Base-by-base conservation (phyloP, 345 rosid species). In the Clausena lansium region DNA sequence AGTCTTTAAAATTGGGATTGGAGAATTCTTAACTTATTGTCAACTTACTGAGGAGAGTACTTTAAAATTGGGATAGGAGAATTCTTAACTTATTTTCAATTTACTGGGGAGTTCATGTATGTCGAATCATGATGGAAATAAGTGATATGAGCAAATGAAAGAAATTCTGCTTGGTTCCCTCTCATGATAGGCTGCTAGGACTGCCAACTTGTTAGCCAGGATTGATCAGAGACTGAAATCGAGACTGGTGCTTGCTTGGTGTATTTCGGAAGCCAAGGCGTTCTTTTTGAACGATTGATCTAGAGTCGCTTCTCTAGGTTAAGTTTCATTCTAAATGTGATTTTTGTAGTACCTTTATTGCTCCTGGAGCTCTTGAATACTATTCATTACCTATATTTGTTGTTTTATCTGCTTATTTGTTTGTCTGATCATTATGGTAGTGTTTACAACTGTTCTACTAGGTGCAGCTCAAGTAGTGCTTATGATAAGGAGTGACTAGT, bases 121-220 rank as follows among this genome's bases (percentile, higher is more conserved):
- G 9, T 71, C 57, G 20, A 70, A 70, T 52, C 61, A 70, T 71
- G 50, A 30, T 32, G 30, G 63, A 57, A 72, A 57, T 10, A n/a
- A n/a, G n/a, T 72, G 30, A 57, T 55, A 30, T 22, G 55, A 55
- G 64, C 45, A 57, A 35, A 28, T 70, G 41, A 25, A 7, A 55
- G 75, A 30, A 28, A 10, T 17, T 55, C 14, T 22, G 4, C 61
- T 32, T 9, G 61, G 38, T 50, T 50, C 41, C 25, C 9, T 20
- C 61, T 4, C 25, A 14, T 4, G 61, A 19, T 4, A 17, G 2
- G 20, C 50, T 45, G 50, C 3, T 45, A 45, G 50, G 50, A 45
- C 50, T 45, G 47, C 4, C 47, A 41, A 41, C 47, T 41, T 41
- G 47, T 3, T 47, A 36, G 7, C 25, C 59, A 3, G 38, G 60